Evolutionary conservation across 2,329 filamentous ascomycete species (phyloP), one percentile per base, ranked within the genome.

Genomic region (Ascochyta lentis): DNA sequence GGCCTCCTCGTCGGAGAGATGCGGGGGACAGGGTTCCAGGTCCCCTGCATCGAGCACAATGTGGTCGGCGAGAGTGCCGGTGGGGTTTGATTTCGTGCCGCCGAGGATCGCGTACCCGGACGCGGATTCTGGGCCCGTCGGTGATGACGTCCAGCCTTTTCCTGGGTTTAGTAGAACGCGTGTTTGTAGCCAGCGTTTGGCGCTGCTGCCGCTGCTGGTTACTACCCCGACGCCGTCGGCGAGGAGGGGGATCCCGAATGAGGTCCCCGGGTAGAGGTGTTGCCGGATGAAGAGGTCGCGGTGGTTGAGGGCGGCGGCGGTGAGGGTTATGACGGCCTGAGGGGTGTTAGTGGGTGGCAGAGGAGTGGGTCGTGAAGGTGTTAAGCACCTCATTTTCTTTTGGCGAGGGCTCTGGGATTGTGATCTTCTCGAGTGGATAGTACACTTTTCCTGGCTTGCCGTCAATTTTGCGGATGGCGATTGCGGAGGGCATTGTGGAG

Each of bases 221-320:
- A 98, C 91, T 54, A 84, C 79, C 50, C 93, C 94, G 65, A 84
- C 88, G 61, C 91, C 94, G 73, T 98, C 94, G 57, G 92, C 87
- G 24, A 96, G 84, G 38, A 98, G 79, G 1, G 94, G 91, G 6
- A 87, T 81, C 56, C 85, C 83, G 75, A 96, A 96, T 12, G 89
- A 89, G 49, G 92, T 89, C 65, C 86, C 89, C 0, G 94, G 94
- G 80, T 98, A 98, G 37, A 96, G 86, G 71, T 93, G 89, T 76
- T 95, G 92, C 50, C 94, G 90, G 77, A 96, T 90, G 80, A 97
- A 98, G 65, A 96, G 86, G 76, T 98, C 95, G 67, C 93, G 90
- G 80, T 98, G 95, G 80, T 98, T 98, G 46, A 98, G 86, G 13
- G 94, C 89, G 1, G 89, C 90, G 47, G 92, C 90, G 33, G 85